Base-by-base conservation (phyloP, 2,329 filamentous ascomycete species). In the Xylaria sp. region DNA sequence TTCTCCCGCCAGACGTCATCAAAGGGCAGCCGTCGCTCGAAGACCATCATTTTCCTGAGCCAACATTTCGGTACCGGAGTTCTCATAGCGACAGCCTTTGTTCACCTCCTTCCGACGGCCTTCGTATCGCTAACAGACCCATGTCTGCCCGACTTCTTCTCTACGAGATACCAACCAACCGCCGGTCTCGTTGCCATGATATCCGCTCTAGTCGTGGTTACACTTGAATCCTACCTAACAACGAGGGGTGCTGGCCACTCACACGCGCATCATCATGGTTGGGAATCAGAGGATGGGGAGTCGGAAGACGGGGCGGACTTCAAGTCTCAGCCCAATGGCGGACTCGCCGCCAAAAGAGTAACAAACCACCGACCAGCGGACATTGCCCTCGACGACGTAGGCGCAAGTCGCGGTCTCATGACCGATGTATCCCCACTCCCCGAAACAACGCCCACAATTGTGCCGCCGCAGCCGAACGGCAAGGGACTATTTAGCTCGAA, bases 211-310 rank as follows among this genome's bases (percentile, higher is more conserved):
- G 79, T 90, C 3, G 93, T 97, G 3, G 91, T 96, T 6, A 85
- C 87, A 2, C 84, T 97, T 54, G 94, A 98, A 76, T 96, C 95
- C 78, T 92, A 93, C 74, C 88, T 98, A 68, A 93, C 92, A 0
- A 90, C 89, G 2, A 78, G 86, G 57, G 87, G 87, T 43, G 87
- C 86, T 1, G 81, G 85, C 1, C 87, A 89, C 71, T 83, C 84
- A 1, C 86, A 88, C 70, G 82, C 83, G 1, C 86, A 88, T 66
- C 74, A 79, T 31, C 79, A 75, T 10, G 75, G 76, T 33, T 84
- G 81, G 77, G 81, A 83, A 33, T 80, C 81, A 3, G 78, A 80
- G 2, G 74, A 79, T n/a, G 71, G 73, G 27, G 77, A 77, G 72
- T 29, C 23, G 5, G 68, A 74, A 25, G 70, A 71, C 33, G 68